Base-by-base conservation (phyloP, 768 basidiomycete genomes). In the Russula emetica region DNA sequence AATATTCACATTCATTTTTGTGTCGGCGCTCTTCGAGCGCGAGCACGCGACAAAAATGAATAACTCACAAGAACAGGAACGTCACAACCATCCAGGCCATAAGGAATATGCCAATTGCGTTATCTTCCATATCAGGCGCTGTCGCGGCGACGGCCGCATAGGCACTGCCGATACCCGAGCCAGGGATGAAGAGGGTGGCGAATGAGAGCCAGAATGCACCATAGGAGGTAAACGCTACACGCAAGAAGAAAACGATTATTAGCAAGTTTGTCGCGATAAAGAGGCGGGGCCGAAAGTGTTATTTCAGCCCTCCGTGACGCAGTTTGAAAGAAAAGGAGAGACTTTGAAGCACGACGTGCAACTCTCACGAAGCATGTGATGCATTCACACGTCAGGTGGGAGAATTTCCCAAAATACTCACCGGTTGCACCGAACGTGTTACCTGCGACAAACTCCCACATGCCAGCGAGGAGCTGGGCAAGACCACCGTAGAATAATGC, bases 181-280 rank as follows among this genome's bases (percentile, higher is more conserved):
- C 79, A 2, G 92, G 92, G 53, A 91, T 80, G 70, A 87, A 74
- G 69, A 94, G 85, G 0, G 82, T 78, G 5, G 84, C 90, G 55
- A 84, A 94, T 5, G 91, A 91, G 76, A 94, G 77, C 92, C 92
- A 94, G 80, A 94, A 94, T 2, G 85, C 88, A 26, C 92, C 92
- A 65, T 88, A 94, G 1, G 87, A 87, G 0, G 84, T 79, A 79
- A 93, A 94, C 0, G 90, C 91, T 87, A 66, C 30, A 20, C 45
- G 28, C 2, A 53, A 34, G 22, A 32, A 28, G 36, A 42, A 30
- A 2, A 45, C 2, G 4, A 14, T 11, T 1, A 36, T 24, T 11
- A 36, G 30, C 14, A 24, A 36, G 38, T 32, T 32, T 7, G 13
- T 14, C 1, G 16, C 24, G 16, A 42, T 18, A 10, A n/a, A 9